These are phyloP conservation scores for Neonectria ditissima DNA, from an alignment of 2,329 filamentous ascomycete species.

Conservation along the genomic window DNA sequence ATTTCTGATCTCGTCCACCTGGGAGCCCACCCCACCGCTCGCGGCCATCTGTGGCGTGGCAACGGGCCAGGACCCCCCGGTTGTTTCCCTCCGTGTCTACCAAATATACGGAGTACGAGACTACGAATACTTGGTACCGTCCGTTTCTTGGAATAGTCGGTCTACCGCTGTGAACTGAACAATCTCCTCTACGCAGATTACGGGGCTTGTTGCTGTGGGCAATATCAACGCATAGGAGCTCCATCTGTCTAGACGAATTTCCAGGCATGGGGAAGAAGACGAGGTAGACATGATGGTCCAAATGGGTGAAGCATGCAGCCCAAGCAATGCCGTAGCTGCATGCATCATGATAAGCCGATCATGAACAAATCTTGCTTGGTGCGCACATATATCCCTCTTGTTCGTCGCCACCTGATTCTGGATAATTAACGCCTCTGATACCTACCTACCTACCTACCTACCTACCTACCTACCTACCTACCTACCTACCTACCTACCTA, in stretches of 20 bases:
- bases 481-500: too few relatives aligned
- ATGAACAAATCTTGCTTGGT: conserved; percentile 5
- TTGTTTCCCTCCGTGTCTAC: background rate
- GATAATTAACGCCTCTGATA: conserved; percentile 9
- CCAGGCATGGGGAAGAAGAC: too few relatives aligned
- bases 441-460: too few relatives aligned
- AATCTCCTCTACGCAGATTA: background rate
- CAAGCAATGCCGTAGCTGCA: background rate
- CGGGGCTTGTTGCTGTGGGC: background rate
- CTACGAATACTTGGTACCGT: background rate
- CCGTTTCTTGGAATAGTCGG: conserved; percentile 10
- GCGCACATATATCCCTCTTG: background rate
- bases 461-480: too few relatives aligned
- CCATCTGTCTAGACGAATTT: too few relatives aligned
- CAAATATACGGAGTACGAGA: background rate
- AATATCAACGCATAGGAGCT: too few relatives aligned
- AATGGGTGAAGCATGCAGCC: conserved; percentile 17
- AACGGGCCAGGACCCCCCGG: conserved; percentile 41
- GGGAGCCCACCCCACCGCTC: conserved; percentile 41
- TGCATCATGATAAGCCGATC: conserved; percentile 15
- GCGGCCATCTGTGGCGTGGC: conserved; percentile 43
- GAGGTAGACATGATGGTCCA: conserved; percentile 22
- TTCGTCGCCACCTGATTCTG: conserved; percentile 15
- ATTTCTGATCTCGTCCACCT: conserved; percentile 40
- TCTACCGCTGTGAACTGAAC: background rate